Percentiles rank a stretch among this genome's conserved stretches.
Conservation (phyloP, 805 yeast genomes). For the Zygosaccharomyces rouxii region DNA sequence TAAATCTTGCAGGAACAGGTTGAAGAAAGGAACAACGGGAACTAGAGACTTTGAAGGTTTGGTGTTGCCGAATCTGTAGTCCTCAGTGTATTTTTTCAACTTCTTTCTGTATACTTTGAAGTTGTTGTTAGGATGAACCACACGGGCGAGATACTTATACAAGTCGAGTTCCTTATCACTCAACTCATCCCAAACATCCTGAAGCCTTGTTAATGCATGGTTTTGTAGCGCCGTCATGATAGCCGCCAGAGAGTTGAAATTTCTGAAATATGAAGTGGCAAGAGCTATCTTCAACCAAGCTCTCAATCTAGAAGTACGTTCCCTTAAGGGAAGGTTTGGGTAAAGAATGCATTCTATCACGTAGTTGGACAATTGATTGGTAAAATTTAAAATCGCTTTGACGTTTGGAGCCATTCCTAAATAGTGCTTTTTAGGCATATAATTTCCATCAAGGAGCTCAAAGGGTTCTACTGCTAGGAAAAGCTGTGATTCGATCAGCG, state of each 20-base stretch:
- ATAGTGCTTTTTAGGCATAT: conserved; percentile 54
- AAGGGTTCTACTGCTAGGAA: conserved; percentile 60
- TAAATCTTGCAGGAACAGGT: conserved; percentile 70
- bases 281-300: conserved; percentile 72
- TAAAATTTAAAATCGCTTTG: conserved; percentile 56
- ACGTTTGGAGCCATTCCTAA: conserved; percentile 61
- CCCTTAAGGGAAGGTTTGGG: conserved; percentile 43
- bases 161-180: conserved; percentile 57
- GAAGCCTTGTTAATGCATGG: conserved; percentile 60
- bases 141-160: conserved; percentile 58
- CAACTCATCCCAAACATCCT: conserved; percentile 54
- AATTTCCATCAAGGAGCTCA: conserved; percentile 63
- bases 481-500: conserved; percentile 64
- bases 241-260: conserved; percentile 75
- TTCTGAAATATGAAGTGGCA: conserved; percentile 66
- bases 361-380: conserved; percentile 67
- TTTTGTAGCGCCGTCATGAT: conserved; percentile 74
- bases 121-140: conserved; percentile 72
- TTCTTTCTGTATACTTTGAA: conserved; percentile 64
- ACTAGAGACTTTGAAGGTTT: conserved; percentile 32
- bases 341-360: conserved; percentile 65
- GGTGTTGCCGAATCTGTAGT: conserved; percentile 19
- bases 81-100: conserved; percentile 50
- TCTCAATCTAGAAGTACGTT: conserved; percentile 52
- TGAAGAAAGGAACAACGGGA: conserved; percentile 73